Base-by-base conservation (phyloP, 495 filamentous ascomycete species). In the Neurospora sp. region DNA sequence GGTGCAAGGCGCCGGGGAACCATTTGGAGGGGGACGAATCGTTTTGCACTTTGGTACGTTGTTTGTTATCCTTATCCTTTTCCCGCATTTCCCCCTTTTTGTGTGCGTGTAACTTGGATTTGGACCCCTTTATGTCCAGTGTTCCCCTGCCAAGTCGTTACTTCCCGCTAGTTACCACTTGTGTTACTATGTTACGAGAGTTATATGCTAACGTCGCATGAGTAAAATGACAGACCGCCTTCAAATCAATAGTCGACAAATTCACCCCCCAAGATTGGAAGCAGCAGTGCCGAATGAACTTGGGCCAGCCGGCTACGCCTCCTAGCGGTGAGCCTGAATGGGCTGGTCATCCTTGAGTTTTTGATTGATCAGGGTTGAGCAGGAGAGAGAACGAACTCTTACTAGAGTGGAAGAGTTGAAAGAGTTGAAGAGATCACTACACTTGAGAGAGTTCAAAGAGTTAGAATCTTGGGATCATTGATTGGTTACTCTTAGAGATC, bases 221-320 rank as follows among this genome's bases (percentile, higher is more conserved):
- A 20, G 20, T 2, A 46, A 11, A 4, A 48, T 35, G 5, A 35
- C 35, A 93, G 91, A 88, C 92, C 68, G 90, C 96, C 3, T 99
- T 99, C 87, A 98, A 98, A 80, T 83, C 86, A 69, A 93, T 97
- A 74, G 92, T 95, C 20, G 94, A 97, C 80, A 93, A 93, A 75
- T 96, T 93, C 78, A 95, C 92, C 6, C 96, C 96, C 0, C 80
- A 83, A 69, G 87, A 91, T 77, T 98, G 93, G 94, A 91, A 88
- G 77, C 78, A 85, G 68, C 89, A 92, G 68, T 99, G 96, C 80
- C 79, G 84, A 18, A 81, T 83, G 41, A 94, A 95, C 74, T 73
- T 92, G 48, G 87, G 90, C 72, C 79, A 79, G 68, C 83, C 86
- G 0, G 82, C 83, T 0, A 85, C 91, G 70, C 12, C 53, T 35